phyloP scores from a whole-genome alignment of 805 yeast species.

The Myxozyma udenii region DNA sequence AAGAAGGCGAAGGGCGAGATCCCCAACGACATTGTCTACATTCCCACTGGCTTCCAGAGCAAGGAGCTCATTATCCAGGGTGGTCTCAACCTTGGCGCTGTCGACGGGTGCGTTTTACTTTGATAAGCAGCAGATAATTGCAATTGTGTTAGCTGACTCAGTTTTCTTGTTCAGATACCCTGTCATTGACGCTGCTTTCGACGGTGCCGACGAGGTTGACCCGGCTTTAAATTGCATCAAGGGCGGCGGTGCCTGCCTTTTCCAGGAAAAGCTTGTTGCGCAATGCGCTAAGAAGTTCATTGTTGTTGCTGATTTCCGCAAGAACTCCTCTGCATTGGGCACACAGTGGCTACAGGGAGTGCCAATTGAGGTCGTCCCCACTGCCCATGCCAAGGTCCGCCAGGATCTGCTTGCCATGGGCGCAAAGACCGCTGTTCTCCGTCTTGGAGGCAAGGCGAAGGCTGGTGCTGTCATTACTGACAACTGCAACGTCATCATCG shows the following conservation, averaged over 20 bases:
- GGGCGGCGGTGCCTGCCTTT: conserved; percentile 98
- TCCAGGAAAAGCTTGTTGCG: conserved; percentile 95
- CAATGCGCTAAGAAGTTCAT: conserved; percentile 70
- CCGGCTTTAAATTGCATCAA: conserved; percentile 76
- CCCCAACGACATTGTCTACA: conserved; percentile 58
- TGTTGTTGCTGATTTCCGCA: conserved; percentile 89
- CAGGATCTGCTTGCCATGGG: conserved; percentile 62
- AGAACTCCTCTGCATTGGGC: conserved; percentile 73
- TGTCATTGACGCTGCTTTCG: conserved; percentile 85
- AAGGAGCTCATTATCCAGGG: conserved; percentile 79
- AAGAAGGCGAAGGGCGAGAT: conserved; percentile 38
- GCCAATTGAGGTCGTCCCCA: conserved; percentile 93
- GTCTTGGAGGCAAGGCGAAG: conserved; percentile 87
- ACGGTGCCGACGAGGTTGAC: conserved; percentile 98
- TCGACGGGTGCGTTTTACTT: conserved; percentile 53
- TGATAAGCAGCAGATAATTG: not conserved
- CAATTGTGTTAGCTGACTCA: not conserved
- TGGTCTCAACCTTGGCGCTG: conserved; percentile 70
- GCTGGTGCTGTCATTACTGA: conserved; percentile 98
- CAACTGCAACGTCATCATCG: conserved; percentile 88
- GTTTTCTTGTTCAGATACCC: conserved; percentile 40
- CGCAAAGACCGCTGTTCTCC: conserved; percentile 58
- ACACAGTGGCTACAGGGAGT: conserved; percentile 83
- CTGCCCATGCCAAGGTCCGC: conserved; percentile 73
- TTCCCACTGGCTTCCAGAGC: conserved; percentile 97